Percentiles rank a stretch among this genome's conserved stretches.
These are phyloP conservation scores for Fomitopsis serialis DNA, from an alignment of 768 basidiomycete genomes.

Conservation along the genomic window DNA sequence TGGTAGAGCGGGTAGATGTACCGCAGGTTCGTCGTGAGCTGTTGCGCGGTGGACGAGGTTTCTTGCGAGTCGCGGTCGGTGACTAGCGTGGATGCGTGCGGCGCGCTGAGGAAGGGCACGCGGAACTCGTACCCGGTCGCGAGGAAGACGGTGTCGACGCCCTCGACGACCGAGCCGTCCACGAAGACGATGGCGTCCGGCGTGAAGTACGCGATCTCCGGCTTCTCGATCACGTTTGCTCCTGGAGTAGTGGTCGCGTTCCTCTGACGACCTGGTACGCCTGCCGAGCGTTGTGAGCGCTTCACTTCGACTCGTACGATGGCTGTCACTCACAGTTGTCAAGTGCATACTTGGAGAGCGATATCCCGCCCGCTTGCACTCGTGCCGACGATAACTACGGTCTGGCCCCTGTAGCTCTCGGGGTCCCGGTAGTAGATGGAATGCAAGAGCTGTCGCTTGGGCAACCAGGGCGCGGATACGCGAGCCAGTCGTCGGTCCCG, in stretches of 20 bases:
- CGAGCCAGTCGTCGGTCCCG: conserved; percentile 47
- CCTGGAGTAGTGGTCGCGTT: conserved; percentile 14
- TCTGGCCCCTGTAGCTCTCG: conserved; percentile 33
- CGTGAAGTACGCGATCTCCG: conserved; percentile 47
- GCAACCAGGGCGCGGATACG: conserved; percentile 14
- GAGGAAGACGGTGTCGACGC: conserved; percentile 44
- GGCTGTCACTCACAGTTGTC: conserved; percentile 33
- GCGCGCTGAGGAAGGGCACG: conserved; percentile 40
- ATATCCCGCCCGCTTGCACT: conserved; percentile 43
- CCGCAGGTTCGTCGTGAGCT: conserved; percentile 42
- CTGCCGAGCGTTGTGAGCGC: conserved; percentile 10
- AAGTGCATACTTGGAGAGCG: conserved; percentile 35
- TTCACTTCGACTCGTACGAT: background rate
- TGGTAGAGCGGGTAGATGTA: conserved; percentile 52
- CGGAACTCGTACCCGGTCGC: conserved; percentile 51
- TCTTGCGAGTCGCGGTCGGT: conserved; percentile 13
- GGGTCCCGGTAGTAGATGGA: conserved; percentile 50
- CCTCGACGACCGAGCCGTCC: conserved; percentile 35
- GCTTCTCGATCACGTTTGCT: conserved; percentile 24
- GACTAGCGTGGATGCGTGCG: conserved; percentile 14
- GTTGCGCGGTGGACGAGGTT: conserved; percentile 18
- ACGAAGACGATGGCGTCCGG: conserved; percentile 37
- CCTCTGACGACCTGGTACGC: conserved; percentile 31
- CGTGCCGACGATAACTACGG: conserved; percentile 46
- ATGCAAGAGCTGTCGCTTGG: conserved; percentile 39